Evolutionary conservation across 371 early-diverging fungal species (phyloP), one percentile per base, ranked within the genome.

Genomic region (Rhizopus sp.): DNA sequence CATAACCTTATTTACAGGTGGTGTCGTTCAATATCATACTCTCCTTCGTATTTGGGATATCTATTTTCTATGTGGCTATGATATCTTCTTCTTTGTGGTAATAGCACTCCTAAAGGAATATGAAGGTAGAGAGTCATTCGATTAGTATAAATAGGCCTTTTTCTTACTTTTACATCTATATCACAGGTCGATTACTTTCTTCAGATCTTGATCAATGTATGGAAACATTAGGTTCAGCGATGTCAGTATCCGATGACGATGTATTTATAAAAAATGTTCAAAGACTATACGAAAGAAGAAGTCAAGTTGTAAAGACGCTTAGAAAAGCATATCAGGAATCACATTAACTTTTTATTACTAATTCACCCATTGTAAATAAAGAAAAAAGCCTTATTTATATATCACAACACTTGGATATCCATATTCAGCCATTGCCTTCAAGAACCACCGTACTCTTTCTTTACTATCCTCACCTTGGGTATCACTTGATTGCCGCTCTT

Each of bases 11-110:
- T 87, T 83, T 58, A 62, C 84, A 7, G 84, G 80, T 23, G 84
- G 83, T 23, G 80, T 85, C 3, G 73, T 87, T 6, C 72, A 70
- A 8, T 80, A 83, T 53, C 82, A 83, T 31, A 82, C 83, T 3
- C 45, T 84, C 41, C 54, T 87, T 23, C 60, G 87, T 35, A 82
- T 87, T 38, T 87, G 85, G 87, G 87, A 87, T 62, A 64, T 75
- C 13, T 72, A 84, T 41, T 72, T 83, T 47, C 49, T 87, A 40
- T 64, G 70, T 51, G 87, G 87, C 0, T 85, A 78, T 57, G 82
- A 87, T 57, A 59, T 83, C 40, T 71, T 87, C 6, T 82, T 81
- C 53, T 82, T 76, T 70, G 79, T 82, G 37, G 82, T 85, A 1
- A 37, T 85, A 13, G 78, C 78, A 3, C 59, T 87, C n/a, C 46